Percentiles rank a stretch among this genome's conserved stretches.
These are phyloP conservation scores for Phialophora verrucosa DNA, from an alignment of 2,329 filamentous ascomycete species.

Conservation along the genomic window DNA sequence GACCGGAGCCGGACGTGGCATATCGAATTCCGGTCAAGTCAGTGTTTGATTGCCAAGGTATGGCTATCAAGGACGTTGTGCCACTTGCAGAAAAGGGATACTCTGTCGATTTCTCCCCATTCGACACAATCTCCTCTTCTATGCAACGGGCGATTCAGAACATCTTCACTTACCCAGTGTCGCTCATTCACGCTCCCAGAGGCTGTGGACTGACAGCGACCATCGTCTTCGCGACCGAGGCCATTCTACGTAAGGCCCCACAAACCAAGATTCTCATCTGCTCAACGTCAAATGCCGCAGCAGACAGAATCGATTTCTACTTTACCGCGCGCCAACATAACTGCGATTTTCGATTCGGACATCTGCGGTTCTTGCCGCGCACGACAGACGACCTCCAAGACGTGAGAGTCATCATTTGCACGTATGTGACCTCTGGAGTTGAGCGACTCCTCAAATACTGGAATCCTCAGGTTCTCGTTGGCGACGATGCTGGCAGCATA, in stretches of 20 bases:
- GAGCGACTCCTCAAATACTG: not conserved
- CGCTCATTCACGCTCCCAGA: slow-evolving; percentile 7
- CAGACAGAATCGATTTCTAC: not conserved
- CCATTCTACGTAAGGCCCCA: slow-evolving; percentile 9
- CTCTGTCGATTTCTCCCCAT: slow-evolving; percentile 1
- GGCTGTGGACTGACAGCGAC: not conserved
- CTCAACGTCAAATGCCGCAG: not conserved
- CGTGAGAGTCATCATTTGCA: slow-evolving; percentile 10
- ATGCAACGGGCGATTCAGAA: slow-evolving; percentile 4
- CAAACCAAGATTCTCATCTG: not conserved
- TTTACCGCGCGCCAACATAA: not conserved
- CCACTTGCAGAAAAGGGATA: slow-evolving; percentile 7
- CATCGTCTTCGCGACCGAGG: slow-evolving; percentile 1
- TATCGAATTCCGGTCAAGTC: not conserved
- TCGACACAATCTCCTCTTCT: not conserved
- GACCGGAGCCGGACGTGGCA: not conserved
- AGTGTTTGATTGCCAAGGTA: not conserved
- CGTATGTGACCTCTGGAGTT: not conserved
- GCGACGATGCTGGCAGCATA: not conserved
- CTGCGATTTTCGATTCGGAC: slow-evolving; percentile 7
- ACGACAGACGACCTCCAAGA: not conserved
- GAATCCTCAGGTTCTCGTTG: not conserved
- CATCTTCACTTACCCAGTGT: slow-evolving; percentile 10
- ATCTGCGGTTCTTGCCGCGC: not conserved
- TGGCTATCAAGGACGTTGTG: not conserved